Base-by-base conservation (phyloP, 2,329 filamentous ascomycete species). In the Apiospora phragmitis region DNA sequence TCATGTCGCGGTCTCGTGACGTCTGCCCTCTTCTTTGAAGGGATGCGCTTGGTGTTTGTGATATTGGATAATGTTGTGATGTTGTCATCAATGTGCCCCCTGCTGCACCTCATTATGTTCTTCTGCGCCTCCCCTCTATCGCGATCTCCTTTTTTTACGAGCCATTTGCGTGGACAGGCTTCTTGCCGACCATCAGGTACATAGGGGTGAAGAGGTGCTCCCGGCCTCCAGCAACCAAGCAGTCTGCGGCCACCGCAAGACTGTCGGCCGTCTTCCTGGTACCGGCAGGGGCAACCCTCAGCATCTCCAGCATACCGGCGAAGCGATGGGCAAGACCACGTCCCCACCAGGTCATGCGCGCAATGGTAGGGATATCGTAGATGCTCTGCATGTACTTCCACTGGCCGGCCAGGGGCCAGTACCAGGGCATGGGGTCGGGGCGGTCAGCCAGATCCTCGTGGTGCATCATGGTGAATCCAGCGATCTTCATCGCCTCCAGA, bases 151-250 rank as follows among this genome's bases (percentile, higher is more conserved):
- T 18, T 49, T 29, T 38, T 35, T 49, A 55, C 26, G 32, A 42
- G 9, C 65, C 65, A 12, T 55, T 68, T n/a, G 41, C 47, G 65
- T 18, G 21, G 41, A 77, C 76, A 4, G 95, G 94, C 88, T 98
- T 98, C 83, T 93, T 91, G 72, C 90, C 95, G 71, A 98, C 90
- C 94, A 98, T 98, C 79, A 98, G 86, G 85, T 97, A 98, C 95
- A 98, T 98, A 70, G 95, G 95, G 1, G 95, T 98, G 84, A 98
- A 98, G n/a, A 98, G 88, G 82, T 97, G 93, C 85, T 95, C 88
- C 81, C 90, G 89, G 45, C 91, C 95, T 82, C 95, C 95, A 66
- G 93, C 94, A 29, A 97, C 95, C 68, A 98, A 86, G 77, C 90
- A 93, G 82, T 98, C 95, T 14, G 90, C 94, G 42, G 94, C 95